These are phyloP conservation scores for Amanita inopinata DNA, from an alignment of 768 basidiomycete genomes.

Conservation along the genomic window DNA sequence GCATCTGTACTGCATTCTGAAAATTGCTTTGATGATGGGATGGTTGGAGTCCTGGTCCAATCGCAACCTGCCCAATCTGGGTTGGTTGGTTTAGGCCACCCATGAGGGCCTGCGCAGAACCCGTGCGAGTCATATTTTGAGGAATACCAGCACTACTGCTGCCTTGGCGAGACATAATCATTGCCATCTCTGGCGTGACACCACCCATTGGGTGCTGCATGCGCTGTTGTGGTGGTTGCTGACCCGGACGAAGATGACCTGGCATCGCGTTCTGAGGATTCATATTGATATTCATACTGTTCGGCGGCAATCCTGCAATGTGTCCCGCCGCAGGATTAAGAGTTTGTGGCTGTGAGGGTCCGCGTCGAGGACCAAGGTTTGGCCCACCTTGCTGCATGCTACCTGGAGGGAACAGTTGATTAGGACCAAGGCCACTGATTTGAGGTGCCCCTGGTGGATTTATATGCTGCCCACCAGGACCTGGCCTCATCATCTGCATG, in stretches of 20 bases:
- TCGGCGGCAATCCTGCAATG: conserved; percentile 22
- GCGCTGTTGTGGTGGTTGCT: conserved; percentile 26
- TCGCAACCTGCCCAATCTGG: conserved; percentile 19
- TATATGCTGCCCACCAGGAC: conserved; percentile 17
- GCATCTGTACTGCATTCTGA: conserved; percentile 26
- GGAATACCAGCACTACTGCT: conserved; percentile 27
- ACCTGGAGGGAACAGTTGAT: conserved; percentile 31
- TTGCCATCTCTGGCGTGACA: conserved; percentile 30
- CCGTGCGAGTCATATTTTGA: conserved; percentile 31
- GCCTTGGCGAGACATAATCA: conserved; percentile 29
- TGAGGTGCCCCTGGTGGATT: conserved; percentile 17
- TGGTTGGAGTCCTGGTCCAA: conserved; percentile 26
- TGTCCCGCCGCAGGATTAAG: conserved; percentile 28
- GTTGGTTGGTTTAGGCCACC: conserved; percentile 30
- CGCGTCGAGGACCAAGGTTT: conserved; percentile 36
- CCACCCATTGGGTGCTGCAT: conserved; percentile 26
- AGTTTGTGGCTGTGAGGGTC: conserved; percentile 46
- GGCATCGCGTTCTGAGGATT: conserved; percentile 34
- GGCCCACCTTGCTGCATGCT: conserved; percentile 28
- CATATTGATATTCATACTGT: conserved; percentile 32
- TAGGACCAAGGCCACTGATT: conserved; percentile 23
- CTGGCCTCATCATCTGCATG: conserved; percentile 27
- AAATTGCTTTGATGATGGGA: conserved; percentile 28
- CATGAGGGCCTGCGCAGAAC: conserved; percentile 41
- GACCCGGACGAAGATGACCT: conserved; percentile 24